These are phyloP conservation scores for Solanum appendiculatum DNA, from an alignment of 257 asterid genomes.

Conservation along the genomic window DNA sequence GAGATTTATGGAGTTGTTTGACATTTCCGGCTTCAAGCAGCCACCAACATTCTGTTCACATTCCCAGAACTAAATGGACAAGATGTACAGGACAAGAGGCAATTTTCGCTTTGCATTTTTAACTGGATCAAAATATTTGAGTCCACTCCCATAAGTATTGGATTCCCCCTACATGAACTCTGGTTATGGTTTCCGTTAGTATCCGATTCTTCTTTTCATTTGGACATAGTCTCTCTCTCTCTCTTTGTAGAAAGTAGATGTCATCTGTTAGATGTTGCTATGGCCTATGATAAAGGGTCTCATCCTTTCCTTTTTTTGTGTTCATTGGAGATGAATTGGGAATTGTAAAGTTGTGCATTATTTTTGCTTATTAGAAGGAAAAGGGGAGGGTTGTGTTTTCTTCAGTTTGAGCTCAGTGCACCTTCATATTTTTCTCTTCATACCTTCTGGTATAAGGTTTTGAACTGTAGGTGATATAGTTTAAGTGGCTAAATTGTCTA, in stretches of 20 bases:
- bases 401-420: not conserved
- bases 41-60: conserved; percentile 8
- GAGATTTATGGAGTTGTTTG: conserved; percentile 67
- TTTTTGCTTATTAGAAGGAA: not conserved
- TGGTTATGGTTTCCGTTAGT: not conserved
- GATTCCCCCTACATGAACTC: not conserved
- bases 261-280: not conserved
- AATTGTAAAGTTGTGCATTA: not conserved
- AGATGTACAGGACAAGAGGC: not conserved
- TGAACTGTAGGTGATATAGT: not conserved
- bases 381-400: not conserved
- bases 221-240: not conserved
- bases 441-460: not conserved
- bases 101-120: not conserved
- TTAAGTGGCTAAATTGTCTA: not conserved
- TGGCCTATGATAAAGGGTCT: not conserved
- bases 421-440: not conserved
- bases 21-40: conserved; percentile 36
- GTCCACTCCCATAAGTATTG: not conserved
- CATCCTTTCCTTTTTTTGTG: not conserved
- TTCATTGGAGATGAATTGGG: not conserved
- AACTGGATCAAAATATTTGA: not conserved
- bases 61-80: conserved; percentile 3
- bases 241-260: not conserved
- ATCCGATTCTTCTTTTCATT: not conserved